These are phyloP conservation scores for Colletotrichum spinosum DNA, from an alignment of 2,329 filamentous ascomycete species.

Conservation along the genomic window DNA sequence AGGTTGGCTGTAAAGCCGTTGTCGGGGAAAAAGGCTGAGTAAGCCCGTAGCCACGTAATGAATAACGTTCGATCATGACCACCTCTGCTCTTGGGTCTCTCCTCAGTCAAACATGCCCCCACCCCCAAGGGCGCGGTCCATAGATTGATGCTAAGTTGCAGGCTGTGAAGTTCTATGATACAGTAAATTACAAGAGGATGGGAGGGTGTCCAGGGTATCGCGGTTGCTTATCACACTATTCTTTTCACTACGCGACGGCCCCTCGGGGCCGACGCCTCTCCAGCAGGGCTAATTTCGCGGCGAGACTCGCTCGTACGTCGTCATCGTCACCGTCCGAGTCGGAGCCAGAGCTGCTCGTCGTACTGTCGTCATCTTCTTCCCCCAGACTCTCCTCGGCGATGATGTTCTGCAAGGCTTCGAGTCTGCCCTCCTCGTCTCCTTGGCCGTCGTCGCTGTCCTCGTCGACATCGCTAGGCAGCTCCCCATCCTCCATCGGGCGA, in stretches of 20 bases:
- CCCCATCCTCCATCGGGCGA: constrained; percentile 47
- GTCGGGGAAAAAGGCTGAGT: neutral
- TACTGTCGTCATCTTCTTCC: constrained; percentile 48
- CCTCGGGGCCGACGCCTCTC: constrained; percentile 11
- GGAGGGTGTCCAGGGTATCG: constrained; percentile 22
- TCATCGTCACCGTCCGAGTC: constrained; percentile 40
- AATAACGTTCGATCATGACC: too few relatives aligned
- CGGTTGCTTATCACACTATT: neutral
- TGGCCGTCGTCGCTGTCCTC: constrained; percentile 38
- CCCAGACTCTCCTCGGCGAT: constrained; percentile 53
- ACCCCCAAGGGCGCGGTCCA: too few relatives aligned
- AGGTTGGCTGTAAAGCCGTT: neutral
- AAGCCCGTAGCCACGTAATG: constrained; percentile 1
- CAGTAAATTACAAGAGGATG: neutral
- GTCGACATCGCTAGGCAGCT: constrained; percentile 46
- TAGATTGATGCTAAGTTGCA: too few relatives aligned
- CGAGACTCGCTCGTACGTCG: constrained; percentile 30
- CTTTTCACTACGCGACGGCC: neutral
- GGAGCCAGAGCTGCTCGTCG: constrained; percentile 58
- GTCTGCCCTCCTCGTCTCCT: constrained; percentile 31
- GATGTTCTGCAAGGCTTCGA: constrained; percentile 46
- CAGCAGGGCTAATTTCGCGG: constrained; percentile 33
- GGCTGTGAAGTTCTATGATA: too few relatives aligned
- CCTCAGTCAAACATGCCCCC: too few relatives aligned
- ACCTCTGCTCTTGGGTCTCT: too few relatives aligned